These are phyloP conservation scores for Cordia subcordata DNA, from an alignment of 257 asterid genomes.

Conservation along the genomic window DNA sequence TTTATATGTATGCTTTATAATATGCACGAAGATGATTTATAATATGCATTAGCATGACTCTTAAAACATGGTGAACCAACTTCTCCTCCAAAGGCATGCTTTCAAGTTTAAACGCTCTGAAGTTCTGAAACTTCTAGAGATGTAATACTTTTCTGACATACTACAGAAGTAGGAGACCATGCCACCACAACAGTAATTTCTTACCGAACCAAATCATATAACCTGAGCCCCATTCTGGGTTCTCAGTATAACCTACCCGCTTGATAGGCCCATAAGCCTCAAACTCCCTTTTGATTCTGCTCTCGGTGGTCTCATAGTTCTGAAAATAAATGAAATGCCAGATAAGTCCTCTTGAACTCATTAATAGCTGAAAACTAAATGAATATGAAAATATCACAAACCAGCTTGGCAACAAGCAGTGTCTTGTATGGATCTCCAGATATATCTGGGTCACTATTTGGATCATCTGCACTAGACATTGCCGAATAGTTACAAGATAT, in stretches of 20 bases:
- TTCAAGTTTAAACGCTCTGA: neutral
- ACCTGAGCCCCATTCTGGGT: slow-evolving; percentile 68
- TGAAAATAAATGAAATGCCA: slow-evolving; percentile 29
- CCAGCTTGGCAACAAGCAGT: slow-evolving; percentile 90
- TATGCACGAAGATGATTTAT: neutral
- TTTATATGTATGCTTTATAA: too few relatives aligned
- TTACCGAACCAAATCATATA: slow-evolving; percentile 72
- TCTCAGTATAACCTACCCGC: slow-evolving; percentile 93
- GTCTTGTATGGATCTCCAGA: slow-evolving; percentile 98
- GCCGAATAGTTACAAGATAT: neutral
- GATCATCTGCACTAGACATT: slow-evolving; percentile 63
- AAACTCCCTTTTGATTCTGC: slow-evolving; percentile 93
- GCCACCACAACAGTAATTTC: slow-evolving; percentile 39
- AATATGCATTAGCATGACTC: neutral
- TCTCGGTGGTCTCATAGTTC: slow-evolving; percentile 93
- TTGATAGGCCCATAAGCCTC: slow-evolving; percentile 99
- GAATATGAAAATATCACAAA: slow-evolving; percentile 34
- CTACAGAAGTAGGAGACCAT: slow-evolving; percentile 6
- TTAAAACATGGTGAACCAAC: neutral
- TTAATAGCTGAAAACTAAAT: neutral
- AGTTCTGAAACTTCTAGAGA: neutral
- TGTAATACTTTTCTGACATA: neutral
- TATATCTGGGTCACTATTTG: slow-evolving; percentile 67
- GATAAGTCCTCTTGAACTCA: slow-evolving; percentile 6
- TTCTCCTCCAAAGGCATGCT: neutral